Base-by-base conservation (phyloP, 768 basidiomycete species). In the Clitopilus passeckerianus region DNA sequence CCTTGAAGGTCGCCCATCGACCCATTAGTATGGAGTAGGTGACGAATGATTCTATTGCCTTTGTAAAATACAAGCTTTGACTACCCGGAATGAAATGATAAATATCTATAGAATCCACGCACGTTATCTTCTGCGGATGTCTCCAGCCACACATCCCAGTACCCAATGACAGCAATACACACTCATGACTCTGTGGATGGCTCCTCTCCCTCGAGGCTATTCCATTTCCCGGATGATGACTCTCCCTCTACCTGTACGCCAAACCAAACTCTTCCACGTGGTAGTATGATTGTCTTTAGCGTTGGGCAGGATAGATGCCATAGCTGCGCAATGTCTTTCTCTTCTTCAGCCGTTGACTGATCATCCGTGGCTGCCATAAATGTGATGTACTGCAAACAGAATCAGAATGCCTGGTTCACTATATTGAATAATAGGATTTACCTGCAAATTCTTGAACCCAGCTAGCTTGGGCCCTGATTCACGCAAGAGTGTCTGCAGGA, bases 241-340 rank as follows among this genome's bases (percentile, higher is more conserved):
- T 34, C 60, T 63, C 64, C 65, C 24, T 61, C 60, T 14, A 52
- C 57, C 35, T 60, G 60, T 33, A 66, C 72, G 56, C 77, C 73
- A 56, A 85, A 86, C 87, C 87, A 89, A 7, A 87, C 80, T 56
- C 78, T 71, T 1, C 87, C 87, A 59, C 77, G 77, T 0, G 87
- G 86, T 0, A 89, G 70, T 15, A 89, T 86, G 57, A 89, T 84
- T 0, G 87, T 87, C 59, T 75, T 75, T 30, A 88, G 73, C 0
- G 85, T 84, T 3, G 84, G 82, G 68, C 86, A 88, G 23, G 79
- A 78, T 20, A 68, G 63, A 57, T 82, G 80, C 86, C 86, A 88
- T 50, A 70, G 65, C 52, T 70, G 70, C n/a, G 82, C 86, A 10
- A 87, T 78, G 61, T 71, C 70, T 15, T 73, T 72, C 66, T 88